Evolutionary conservation across 2,329 filamentous ascomycete genomes (phyloP).

Genomic region (Apiospora malaysiana): DNA sequence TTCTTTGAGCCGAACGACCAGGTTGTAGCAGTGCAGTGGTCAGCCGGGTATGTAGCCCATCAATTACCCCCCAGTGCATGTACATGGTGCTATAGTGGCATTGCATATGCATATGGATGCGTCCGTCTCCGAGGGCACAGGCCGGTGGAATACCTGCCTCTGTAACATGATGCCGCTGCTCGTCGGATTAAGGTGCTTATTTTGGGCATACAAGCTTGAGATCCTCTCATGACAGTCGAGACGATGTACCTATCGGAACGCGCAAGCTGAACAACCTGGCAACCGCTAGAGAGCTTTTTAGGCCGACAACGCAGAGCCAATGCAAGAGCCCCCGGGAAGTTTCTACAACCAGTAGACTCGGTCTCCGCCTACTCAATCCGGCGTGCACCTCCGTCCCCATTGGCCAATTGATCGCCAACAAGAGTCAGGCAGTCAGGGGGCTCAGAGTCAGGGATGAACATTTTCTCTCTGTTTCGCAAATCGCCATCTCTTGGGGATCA

Average conservation of each 20-base stretch:
- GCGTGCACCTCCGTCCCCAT: slow-evolving; percentile 15
- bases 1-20: background rate
- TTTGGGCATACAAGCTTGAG: background rate
- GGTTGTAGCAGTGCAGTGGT: no score
- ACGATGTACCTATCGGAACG: background rate
- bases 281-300: background rate
- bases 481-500: background rate
- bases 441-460: background rate
- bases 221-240: background rate
- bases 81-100: background rate
- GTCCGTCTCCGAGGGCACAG: background rate
- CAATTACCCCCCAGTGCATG: background rate
- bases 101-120: slow-evolving; percentile 12
- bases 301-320: background rate
- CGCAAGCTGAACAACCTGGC: background rate
- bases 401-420: background rate
- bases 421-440: background rate
- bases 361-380: slow-evolving; percentile 12
- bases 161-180: background rate
- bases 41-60: background rate
- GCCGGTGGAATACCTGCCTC: slow-evolving; percentile 1
- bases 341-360: background rate
- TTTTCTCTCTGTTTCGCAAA: background rate
- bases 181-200: background rate
- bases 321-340: background rate